Percentiles rank a stretch among this genome's conserved stretches.
Conservation (phyloP, 2,329 filamentous ascomycete species). For the Aspergillus sp. region DNA sequence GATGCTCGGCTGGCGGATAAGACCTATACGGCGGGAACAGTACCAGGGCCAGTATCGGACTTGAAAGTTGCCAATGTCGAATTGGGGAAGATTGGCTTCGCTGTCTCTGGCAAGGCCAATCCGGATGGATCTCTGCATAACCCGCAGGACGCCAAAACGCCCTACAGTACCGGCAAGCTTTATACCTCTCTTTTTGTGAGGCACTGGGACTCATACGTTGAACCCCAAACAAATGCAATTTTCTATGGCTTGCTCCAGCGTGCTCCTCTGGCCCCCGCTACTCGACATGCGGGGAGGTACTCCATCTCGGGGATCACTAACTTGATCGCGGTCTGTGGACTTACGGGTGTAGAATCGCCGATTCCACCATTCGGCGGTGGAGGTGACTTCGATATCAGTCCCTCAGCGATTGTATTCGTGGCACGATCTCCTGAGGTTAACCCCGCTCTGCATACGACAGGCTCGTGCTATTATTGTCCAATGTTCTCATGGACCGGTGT, state of each 20-base stretch:
- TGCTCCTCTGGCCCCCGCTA: constrained; percentile 36
- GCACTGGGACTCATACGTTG: constrained; percentile 54
- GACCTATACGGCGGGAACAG: constrained; percentile 46
- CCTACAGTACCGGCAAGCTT: constrained; percentile 46
- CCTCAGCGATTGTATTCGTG: constrained; percentile 46
- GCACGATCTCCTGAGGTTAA: constrained; percentile 47
- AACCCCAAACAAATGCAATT: constrained; percentile 50
- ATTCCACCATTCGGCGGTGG: constrained; percentile 50
- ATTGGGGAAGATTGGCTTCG: constrained; percentile 45
- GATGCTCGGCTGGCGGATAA: constrained; percentile 41
- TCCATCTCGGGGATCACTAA: constrained; percentile 45
- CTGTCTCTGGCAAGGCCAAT: constrained; percentile 49
- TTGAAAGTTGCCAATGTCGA: constrained; percentile 46
- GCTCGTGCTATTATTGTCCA: constrained; percentile 46
- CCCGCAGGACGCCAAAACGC: constrained; percentile 49
- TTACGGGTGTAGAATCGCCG: constrained; percentile 45
- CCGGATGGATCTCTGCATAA: constrained; percentile 51
- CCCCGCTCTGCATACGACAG: constrained; percentile 48
- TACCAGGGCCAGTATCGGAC: constrained; percentile 47
- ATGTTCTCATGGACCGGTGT: constrained; percentile 44
- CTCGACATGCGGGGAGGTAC: constrained; percentile 39
- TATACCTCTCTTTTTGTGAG: constrained; percentile 54
- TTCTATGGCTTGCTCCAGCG: constrained; percentile 50
- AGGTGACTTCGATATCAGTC: constrained; percentile 49
- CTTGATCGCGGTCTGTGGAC: constrained; percentile 39